These are phyloP conservation scores for Xylariaceae sp. DNA, from an alignment of 2,329 filamentous ascomycete species.

Conservation along the genomic window DNA sequence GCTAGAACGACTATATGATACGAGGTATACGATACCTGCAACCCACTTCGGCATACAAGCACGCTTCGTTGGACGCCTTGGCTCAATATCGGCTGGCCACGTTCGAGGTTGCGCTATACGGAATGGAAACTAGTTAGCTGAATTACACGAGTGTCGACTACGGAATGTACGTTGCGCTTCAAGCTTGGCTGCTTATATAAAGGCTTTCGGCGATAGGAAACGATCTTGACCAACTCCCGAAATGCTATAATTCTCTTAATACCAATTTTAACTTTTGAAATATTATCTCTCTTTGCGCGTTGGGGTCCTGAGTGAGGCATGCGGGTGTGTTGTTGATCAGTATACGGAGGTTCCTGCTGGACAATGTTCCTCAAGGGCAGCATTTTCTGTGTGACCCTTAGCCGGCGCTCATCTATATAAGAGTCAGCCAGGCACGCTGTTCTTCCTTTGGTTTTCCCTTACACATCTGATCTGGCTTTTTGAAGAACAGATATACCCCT, in stretches of 20 bases:
- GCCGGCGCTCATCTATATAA: no score
- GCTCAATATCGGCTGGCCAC: slow-evolving; percentile 13
- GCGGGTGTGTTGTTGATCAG: no score
- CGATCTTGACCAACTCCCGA: slow-evolving; percentile 19
- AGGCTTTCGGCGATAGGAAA: slow-evolving; percentile 2
- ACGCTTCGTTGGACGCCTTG: slow-evolving; percentile 11
- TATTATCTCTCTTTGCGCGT: neutral
- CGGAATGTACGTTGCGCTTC: slow-evolving; percentile 12
- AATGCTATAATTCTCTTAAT: slow-evolving; percentile 26
- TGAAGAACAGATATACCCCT: no score
- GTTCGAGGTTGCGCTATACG: slow-evolving; percentile 8
- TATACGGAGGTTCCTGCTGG: no score
- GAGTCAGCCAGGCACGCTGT: no score
- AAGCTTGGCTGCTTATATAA: slow-evolving; percentile 13
- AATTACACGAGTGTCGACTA: slow-evolving; percentile 8
- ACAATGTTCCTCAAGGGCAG: no score
- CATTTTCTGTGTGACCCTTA: no score
- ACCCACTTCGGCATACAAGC: slow-evolving; percentile 15
- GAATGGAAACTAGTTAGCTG: slow-evolving; percentile 5
- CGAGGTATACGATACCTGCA: slow-evolving; percentile 14
- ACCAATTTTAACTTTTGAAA: slow-evolving; percentile 9
- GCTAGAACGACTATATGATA: slow-evolving; percentile 14
- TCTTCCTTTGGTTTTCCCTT: no score
- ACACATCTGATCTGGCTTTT: no score
- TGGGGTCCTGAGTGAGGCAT: no score